phyloP scores from a whole-genome alignment of 164 flowering plant genomes.

The Piper longum region DNA sequence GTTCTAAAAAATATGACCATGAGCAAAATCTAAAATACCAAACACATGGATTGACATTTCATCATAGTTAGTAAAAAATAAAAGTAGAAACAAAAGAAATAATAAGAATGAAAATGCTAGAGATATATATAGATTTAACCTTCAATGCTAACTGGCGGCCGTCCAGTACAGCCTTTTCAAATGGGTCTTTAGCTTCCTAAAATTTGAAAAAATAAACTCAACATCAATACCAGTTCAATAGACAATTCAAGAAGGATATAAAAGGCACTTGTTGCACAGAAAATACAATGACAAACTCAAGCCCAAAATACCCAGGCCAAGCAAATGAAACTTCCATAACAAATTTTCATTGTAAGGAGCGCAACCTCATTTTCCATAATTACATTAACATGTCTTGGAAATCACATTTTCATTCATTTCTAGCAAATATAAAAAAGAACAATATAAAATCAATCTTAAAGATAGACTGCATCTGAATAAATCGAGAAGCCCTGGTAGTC shows the following conservation, averaged over 20 bases:
- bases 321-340: too few relatives aligned
- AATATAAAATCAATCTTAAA: too few relatives aligned
- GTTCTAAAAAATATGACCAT: not conserved
- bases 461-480: too few relatives aligned
- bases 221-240: too few relatives aligned
- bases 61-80: not conserved
- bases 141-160: conserved; percentile 96
- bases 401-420: too few relatives aligned
- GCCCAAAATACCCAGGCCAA: too few relatives aligned
- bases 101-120: not conserved
- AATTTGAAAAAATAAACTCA: not conserved
- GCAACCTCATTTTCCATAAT: too few relatives aligned
- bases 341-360: too few relatives aligned
- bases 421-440: too few relatives aligned
- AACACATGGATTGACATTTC: not conserved
- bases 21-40: not conserved
- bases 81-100: too few relatives aligned
- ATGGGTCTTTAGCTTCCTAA: conserved; percentile 93
- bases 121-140: conserved; percentile 23
- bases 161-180: conserved; percentile 94
- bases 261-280: not conserved
- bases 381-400: too few relatives aligned
- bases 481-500: too few relatives aligned
- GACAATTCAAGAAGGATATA: not conserved
- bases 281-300: not conserved